A percentile compares a stretch with the other conserved stretches of the same genome.
Evolutionary conservation across 306 rosid genomes (phyloP).

Genomic region (Prunus padus): DNA sequence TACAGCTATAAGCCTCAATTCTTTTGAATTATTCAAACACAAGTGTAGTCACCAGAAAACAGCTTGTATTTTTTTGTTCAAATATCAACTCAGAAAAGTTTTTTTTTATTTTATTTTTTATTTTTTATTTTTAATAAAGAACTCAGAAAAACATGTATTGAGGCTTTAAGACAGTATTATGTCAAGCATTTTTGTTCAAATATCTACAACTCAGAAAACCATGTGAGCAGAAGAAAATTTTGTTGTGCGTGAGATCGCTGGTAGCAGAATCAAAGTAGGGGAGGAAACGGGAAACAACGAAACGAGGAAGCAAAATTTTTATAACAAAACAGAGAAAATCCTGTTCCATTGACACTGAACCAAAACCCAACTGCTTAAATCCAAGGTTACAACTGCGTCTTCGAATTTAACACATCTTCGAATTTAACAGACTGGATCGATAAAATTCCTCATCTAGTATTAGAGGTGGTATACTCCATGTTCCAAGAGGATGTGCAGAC

Average conservation of each 20-base stretch:
- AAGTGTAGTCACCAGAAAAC: no score
- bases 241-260: no score
- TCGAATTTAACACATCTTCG: slow-evolving; percentile 23
- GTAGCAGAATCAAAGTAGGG: not conserved
- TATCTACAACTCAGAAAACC: not conserved
- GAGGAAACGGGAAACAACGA: not conserved
- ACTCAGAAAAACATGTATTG: no score
- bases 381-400: not conserved
- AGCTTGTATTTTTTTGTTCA: no score
- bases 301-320: not conserved
- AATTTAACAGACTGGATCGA: slow-evolving; percentile 41
- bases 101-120: no score
- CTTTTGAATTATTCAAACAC: not conserved
- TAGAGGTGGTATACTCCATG: slow-evolving; percentile 77
- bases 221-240: not conserved
- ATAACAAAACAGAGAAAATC: not conserved
- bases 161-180: not conserved
- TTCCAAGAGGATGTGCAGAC: slow-evolving; percentile 66
- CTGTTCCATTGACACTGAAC: not conserved
- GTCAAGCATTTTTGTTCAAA: not conserved
- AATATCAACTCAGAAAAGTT: no score
- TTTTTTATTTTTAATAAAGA: no score
- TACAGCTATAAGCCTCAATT: not conserved
- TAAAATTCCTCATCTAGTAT: slow-evolving; percentile 71
- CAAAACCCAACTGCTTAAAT: not conserved